Conservation (phyloP, 257 asterid genomes). For the Solanum chaucha region DNA sequence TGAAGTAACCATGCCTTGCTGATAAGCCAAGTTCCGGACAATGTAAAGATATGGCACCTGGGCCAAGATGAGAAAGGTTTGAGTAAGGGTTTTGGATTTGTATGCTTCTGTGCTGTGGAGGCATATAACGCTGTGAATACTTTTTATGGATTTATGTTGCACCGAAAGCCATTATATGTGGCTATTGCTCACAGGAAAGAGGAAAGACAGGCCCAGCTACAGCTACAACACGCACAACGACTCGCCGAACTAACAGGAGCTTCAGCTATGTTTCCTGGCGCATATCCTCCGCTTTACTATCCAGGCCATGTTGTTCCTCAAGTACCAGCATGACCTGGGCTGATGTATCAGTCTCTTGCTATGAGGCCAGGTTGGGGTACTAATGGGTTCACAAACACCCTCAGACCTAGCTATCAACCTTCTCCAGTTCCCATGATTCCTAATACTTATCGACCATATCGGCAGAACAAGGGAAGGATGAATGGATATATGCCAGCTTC, state of each 20-base stretch:
- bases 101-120: constrained; percentile 47
- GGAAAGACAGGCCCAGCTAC: constrained; percentile 65
- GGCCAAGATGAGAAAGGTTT: constrained; percentile 45
- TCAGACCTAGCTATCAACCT: constrained; percentile 42
- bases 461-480: constrained; percentile 60
- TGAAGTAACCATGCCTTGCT: constrained; percentile 79
- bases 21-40: constrained; percentile 68
- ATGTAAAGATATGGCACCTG: no score
- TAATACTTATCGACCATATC: constrained; percentile 37
- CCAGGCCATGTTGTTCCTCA: constrained; percentile 46
- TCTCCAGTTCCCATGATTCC: constrained; percentile 41
- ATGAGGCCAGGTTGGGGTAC: constrained; percentile 72
- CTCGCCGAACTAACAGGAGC: constrained; percentile 47
- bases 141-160: constrained; percentile 54
- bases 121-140: constrained; percentile 54
- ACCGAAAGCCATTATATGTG: constrained; percentile 62
- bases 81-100: constrained; percentile 79
- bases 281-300: constrained; percentile 64
- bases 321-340: constrained; percentile 37
- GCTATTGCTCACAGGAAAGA: constrained; percentile 87
- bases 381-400: constrained; percentile 34
- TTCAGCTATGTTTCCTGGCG: constrained; percentile 44
- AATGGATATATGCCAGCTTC: constrained; percentile 27
- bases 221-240: constrained; percentile 44
- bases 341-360: constrained; percentile 48